Evolutionary conservation across 1,139 yeast genomes (phyloP), one percentile per base, ranked within the genome.

Genomic region (Sugiyamaella sp.): DNA sequence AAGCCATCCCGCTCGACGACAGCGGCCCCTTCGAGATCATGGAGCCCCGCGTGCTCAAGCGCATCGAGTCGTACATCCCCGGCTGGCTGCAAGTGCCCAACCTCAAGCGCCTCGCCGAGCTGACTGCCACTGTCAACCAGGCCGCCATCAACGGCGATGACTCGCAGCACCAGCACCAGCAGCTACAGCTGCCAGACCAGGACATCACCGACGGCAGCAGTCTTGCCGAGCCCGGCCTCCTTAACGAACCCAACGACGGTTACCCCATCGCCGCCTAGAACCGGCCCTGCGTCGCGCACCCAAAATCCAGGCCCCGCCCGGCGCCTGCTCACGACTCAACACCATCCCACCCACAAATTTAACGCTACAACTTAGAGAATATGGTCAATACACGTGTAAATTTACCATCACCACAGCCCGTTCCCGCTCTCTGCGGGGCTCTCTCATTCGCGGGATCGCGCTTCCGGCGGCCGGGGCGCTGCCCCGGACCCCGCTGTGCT

Each of bases 41-140:
- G 54, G 87, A 82, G 57, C 85, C 95, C 47, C 81, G 99, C 65
- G 91, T 89, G 53, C 85, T 93, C 71, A 83, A 89, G 54, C 81
- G 90, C 67, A 91, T 95, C 49, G 98, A 93, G 73, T 96, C 97
- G 1, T 93, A 91, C 67, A 95, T 95, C 58, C 99, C 99, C 40
- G 95, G 96, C 1, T 88, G 95, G 89, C 77, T 91, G 72, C 89
- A 86, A 61, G 82, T 90, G 61, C 98, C 98, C 44, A 85, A 82
- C 38, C 85, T 95, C 46, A 86, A 95, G 75, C 80, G 95, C 70
- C 84, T 93, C 52, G 89, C 91, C 41, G 97, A 90, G 69, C 78
- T 93, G 64, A 96, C 93, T 33, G 93, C 97, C 9, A 55, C 63
- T 40, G 71, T 68, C 27, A 69, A 69, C 52, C 52, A 49, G 37